Base-by-base conservation (phyloP, 2,329 filamentous ascomycete species). In the Fusarium fujikuroi region DNA sequence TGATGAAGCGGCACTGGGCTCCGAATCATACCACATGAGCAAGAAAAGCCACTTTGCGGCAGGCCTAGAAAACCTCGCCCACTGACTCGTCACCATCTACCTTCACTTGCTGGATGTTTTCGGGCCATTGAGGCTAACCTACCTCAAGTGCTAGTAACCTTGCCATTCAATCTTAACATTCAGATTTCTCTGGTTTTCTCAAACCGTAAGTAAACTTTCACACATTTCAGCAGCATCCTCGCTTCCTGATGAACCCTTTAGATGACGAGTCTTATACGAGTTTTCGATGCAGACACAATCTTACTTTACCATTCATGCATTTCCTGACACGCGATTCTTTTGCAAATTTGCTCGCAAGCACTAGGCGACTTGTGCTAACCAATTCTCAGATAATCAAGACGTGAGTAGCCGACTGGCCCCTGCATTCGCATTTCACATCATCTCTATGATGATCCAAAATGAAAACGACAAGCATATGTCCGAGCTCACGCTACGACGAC, bases 61-160 rank as follows among this genome's bases (percentile, higher is more conserved):
- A 97, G 94, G 95, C 95, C 94, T 97, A 97, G 94, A 97, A 97
- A 97, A 97, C 95, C 95, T 97, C 91, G 94, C 93, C 95, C 93
- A 95, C 95, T 97, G 95, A 97, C 85, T 78, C 69, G 64, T 73
- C 69, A 73, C 64, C 47, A 53, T 72, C 61, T 44, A 47, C 36
- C 28, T 34, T 50, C 54, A 34, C 23, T 66, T 72, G 46, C 49
- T 74, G 49, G 60, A 70, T 49, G 40, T 23, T 9, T 12, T 56
- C 15, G 64, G 60, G 60, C 30, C 59, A 66, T 44, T 46, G 74
- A 72, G 70, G 71, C 77, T 79, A 72, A 79, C 67, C 21, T 47
- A 30, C 54, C 61, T 63, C 67, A 39, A 74, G 69, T 76, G 70
- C 65, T 60, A 73, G 71, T 68, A 49, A 49, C 59, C 63, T 34